These are phyloP conservation scores for Neonectria hederae DNA, from an alignment of 2,329 filamentous ascomycete species.

Conservation along the genomic window DNA sequence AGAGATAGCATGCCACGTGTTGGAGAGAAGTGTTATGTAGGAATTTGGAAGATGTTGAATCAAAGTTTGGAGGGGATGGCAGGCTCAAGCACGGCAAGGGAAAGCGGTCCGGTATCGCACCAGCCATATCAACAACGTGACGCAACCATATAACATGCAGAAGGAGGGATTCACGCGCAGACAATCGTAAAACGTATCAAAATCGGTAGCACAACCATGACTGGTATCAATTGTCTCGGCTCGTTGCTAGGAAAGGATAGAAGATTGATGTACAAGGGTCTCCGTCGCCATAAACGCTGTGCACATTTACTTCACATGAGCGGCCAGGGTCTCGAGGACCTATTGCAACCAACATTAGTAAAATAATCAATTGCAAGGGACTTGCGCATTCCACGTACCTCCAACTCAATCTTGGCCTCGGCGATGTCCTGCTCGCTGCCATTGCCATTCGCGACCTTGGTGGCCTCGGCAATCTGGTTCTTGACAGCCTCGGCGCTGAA, in stretches of 20 bases:
- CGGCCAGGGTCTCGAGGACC: conserved; percentile 86
- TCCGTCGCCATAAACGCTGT: conserved; percentile 55
- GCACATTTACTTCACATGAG: conserved; percentile 79
- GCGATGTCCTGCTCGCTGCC: conserved; percentile 98
- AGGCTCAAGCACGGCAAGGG: conserved; percentile 9
- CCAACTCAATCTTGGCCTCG: conserved; percentile 98
- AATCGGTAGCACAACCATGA: conserved; percentile 43
- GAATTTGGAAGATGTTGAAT: conserved; percentile 11
- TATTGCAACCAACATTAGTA: conserved; percentile 54
- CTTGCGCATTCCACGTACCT: conserved; percentile 66
- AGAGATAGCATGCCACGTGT: conserved; percentile 20
- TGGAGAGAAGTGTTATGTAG: conserved; percentile 20
- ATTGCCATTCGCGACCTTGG: conserved; percentile 90
- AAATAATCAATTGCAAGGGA: background rate
- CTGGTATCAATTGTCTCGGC: conserved; percentile 50
- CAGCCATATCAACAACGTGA: conserved; percentile 19
- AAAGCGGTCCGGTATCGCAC: conserved; percentile 26
- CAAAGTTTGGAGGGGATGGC: conserved; percentile 20
- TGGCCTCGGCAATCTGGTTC: conserved; percentile 90
- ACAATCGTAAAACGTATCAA: conserved; percentile 23
- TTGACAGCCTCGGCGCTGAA: conserved; percentile 93
- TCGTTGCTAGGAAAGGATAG: conserved; percentile 48
- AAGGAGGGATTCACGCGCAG: conserved; percentile 35
- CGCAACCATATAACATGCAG: conserved; percentile 10
- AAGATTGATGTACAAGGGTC: conserved; percentile 55